Evolutionary conservation across 768 basidiomycete genomes (phyloP).

Genomic region (Leccinum incarnatum): DNA sequence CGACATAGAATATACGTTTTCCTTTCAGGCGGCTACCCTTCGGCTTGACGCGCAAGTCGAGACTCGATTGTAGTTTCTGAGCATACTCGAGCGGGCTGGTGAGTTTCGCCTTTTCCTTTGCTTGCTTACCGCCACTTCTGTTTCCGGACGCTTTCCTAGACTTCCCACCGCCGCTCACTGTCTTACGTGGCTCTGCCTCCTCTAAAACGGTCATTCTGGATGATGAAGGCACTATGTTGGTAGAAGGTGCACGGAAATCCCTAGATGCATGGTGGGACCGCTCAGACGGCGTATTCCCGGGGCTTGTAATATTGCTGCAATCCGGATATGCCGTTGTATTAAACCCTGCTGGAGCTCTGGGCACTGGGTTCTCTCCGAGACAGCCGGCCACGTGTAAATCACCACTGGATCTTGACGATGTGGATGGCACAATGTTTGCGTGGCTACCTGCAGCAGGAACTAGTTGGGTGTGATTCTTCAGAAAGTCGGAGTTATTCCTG

Average conservation of each 20-base stretch:
- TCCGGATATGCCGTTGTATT: slow-evolving; percentile 1
- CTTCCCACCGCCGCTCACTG: slow-evolving; percentile 22
- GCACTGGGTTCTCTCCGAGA: neutral
- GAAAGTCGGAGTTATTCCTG: neutral
- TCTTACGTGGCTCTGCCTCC: slow-evolving; percentile 16
- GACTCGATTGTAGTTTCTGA: slow-evolving; percentile 40
- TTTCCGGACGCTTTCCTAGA: neutral
- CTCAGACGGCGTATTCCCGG: slow-evolving; percentile 3
- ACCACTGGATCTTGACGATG: neutral
- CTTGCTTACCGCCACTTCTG: slow-evolving; percentile 25
- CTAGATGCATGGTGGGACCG: neutral
- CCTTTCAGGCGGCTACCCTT: slow-evolving; percentile 44
- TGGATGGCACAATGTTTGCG: neutral
- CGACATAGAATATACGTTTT: slow-evolving; percentile 55
- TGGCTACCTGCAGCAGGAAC: neutral
- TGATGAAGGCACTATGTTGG: neutral
- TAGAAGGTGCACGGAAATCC: neutral
- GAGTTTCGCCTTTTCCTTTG: slow-evolving; percentile 40
- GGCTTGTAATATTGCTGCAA: slow-evolving; percentile 24
- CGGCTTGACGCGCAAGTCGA: slow-evolving; percentile 17
- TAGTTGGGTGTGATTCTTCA: neutral
- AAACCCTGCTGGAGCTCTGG: slow-evolving; percentile 9
- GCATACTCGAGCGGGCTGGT: slow-evolving; percentile 56
- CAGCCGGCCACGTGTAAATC: neutral
- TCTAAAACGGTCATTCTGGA: neutral